Conservation (phyloP, 139 green algal species). For the Helicosporidium sp. region DNA sequence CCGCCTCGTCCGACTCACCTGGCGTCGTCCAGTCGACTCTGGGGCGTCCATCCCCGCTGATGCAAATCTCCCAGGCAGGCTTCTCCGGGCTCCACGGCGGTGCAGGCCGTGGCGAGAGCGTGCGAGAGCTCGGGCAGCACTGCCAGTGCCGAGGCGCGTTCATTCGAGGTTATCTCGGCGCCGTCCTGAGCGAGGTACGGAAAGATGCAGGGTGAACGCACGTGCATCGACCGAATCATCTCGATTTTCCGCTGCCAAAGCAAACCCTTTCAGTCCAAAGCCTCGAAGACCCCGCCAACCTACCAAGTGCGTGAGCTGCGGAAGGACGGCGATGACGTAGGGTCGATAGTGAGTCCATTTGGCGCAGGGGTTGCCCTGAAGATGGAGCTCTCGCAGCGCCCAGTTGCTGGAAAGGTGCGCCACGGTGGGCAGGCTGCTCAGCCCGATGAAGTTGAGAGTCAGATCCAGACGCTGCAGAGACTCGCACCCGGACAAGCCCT, state of each 20-base stretch:
- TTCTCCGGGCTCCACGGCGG: background rate
- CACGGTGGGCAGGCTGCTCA: slow-evolving; percentile 10
- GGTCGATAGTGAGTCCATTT: slow-evolving; percentile 52
- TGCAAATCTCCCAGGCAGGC: background rate
- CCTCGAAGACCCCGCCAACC: too few relatives aligned
- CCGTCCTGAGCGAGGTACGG: background rate
- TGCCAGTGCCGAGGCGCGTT: background rate
- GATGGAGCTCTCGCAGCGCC: slow-evolving; percentile 44
- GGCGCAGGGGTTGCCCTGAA: slow-evolving; percentile 74
- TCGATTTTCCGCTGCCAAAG: too few relatives aligned
- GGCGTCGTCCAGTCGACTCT: too few relatives aligned
- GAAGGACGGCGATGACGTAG: slow-evolving; percentile 60
- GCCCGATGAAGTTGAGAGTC: slow-evolving; percentile 66
- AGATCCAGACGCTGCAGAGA: slow-evolving; percentile 73
- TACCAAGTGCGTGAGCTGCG: slow-evolving; percentile 43
- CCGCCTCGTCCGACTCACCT: too few relatives aligned
- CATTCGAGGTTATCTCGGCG: background rate
- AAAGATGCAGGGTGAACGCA: background rate
- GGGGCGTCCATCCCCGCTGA: background rate
- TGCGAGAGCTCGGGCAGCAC: background rate
- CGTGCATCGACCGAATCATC: too few relatives aligned
- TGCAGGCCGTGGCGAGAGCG: background rate
- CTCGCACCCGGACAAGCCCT: slow-evolving; percentile 78
- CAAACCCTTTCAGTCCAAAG: too few relatives aligned
- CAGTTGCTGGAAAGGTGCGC: slow-evolving; percentile 1